phyloP scores from a whole-genome alignment of 192 early-diverging fungal species.

The Thamnidium elegans region DNA sequence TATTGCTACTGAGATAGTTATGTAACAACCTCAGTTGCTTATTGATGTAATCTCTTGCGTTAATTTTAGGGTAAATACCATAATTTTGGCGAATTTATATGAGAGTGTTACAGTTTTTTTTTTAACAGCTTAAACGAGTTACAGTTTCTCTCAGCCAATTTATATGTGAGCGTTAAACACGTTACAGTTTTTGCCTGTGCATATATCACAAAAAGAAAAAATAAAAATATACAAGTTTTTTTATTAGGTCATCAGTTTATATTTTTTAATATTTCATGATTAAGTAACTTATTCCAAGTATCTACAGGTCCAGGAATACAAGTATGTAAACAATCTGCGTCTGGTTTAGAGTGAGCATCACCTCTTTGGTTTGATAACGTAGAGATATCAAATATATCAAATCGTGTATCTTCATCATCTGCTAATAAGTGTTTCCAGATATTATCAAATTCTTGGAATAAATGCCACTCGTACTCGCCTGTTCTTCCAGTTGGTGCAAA shows the following conservation, averaged over 20 bases:
- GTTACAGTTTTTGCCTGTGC: neutral
- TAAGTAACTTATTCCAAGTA: slow-evolving; percentile 33
- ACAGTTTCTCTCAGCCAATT: too few relatives aligned
- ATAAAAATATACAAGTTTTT: neutral
- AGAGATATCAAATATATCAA: slow-evolving; percentile 23
- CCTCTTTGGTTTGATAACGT: slow-evolving; percentile 28
- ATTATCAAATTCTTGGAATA: slow-evolving; percentile 29
- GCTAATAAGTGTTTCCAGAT: slow-evolving; percentile 25
- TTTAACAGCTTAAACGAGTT: too few relatives aligned
- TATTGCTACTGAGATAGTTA: too few relatives aligned
- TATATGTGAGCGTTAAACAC: too few relatives aligned
- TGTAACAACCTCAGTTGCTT: too few relatives aligned
- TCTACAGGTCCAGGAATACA: slow-evolving; percentile 40
- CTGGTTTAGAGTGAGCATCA: slow-evolving; percentile 33
- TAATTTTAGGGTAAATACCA: too few relatives aligned
- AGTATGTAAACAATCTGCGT: slow-evolving; percentile 36
- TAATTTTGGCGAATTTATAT: too few relatives aligned
- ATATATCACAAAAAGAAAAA: neutral
- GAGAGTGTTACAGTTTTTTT: too few relatives aligned
- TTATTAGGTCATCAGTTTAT: neutral
- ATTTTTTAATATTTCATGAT: slow-evolving; percentile 36
- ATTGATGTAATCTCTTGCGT: too few relatives aligned
- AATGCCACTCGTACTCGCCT: slow-evolving; percentile 38
- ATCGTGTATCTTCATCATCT: slow-evolving; percentile 13
- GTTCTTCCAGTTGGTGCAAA: slow-evolving; percentile 23